Conservation (phyloP, 1,284 basidiomycete genomes). For the Cutaneotrichosporon dermatis region DNA sequence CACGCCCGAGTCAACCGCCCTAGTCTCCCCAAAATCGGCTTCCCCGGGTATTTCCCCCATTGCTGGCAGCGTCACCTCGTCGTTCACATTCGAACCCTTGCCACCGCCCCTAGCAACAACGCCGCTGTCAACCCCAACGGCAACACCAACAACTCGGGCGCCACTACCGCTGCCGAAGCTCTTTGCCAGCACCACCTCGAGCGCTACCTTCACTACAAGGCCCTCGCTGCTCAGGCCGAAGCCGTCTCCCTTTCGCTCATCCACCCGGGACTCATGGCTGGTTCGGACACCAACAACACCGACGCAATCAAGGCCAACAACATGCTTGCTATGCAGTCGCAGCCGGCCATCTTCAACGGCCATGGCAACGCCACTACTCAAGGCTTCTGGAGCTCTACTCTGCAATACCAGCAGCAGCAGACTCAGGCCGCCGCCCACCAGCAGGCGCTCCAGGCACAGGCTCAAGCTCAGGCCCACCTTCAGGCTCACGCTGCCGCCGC, state of each 20-base stretch:
- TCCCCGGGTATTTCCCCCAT: constrained; percentile 1
- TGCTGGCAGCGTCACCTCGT: not conserved
- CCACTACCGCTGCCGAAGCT: constrained; percentile 25
- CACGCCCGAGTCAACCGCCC: constrained; percentile 24
- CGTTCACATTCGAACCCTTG: constrained; percentile 13
- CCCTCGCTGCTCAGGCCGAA: constrained; percentile 39
- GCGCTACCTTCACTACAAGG: constrained; percentile 44
- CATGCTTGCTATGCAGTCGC: constrained; percentile 33
- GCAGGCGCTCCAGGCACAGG: constrained; percentile 28
- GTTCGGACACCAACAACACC: constrained; percentile 17
- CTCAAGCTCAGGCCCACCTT: constrained; percentile 29
- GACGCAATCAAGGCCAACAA: constrained; percentile 13
- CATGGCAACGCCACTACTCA: constrained; percentile 3
- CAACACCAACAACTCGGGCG: not conserved
- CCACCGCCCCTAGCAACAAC: too few species aligned
- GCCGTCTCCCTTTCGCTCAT: constrained; percentile 20
- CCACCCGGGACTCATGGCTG: constrained; percentile 10
- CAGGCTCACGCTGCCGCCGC: constrained; percentile 38
- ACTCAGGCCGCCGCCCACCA: constrained; percentile 11
- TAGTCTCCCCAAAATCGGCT: constrained; percentile 33
- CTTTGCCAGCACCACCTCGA: constrained; percentile 42
- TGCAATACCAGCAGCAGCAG: constrained; percentile 27
- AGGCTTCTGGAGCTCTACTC: constrained; percentile 17
- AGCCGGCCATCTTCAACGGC: constrained; percentile 7
- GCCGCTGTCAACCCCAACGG: too few species aligned